Conservation (phyloP, 2,329 filamentous ascomycete genomes). For the Rutstroemia sp. region DNA sequence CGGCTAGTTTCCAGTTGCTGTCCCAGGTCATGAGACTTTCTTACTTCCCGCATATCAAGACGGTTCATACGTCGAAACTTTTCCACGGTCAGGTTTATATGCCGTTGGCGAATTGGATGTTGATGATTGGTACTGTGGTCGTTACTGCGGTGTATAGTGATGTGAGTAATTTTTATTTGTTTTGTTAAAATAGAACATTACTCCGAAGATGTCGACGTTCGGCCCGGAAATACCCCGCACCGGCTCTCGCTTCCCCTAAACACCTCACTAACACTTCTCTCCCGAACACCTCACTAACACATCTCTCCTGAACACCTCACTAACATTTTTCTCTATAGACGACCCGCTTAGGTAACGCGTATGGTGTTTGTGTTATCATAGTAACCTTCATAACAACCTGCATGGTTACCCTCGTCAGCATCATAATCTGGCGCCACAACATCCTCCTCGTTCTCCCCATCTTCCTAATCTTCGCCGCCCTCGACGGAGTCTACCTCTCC, state of each 20-base stretch:
- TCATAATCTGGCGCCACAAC: conserved; percentile 64
- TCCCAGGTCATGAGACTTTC: conserved; percentile 60
- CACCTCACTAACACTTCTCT: too few species aligned
- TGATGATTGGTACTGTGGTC: conserved; percentile 69
- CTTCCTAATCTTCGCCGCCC: conserved; percentile 55
- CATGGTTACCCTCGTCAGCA: conserved; percentile 63
- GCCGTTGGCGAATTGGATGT: conserved; percentile 67
- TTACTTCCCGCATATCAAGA: conserved; percentile 71
- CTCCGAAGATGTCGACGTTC: too few species aligned
- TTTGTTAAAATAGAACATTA: neutral
- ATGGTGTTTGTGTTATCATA: conserved; percentile 73
- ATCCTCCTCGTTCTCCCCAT: conserved; percentile 51
- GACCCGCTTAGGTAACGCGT: conserved; percentile 63
- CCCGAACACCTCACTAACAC: too few species aligned
- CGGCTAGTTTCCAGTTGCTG: conserved; percentile 61
- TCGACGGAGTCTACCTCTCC: conserved; percentile 65
- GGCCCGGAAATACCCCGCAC: too few species aligned
- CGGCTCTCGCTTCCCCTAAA: too few species aligned
- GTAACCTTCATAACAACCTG: conserved; percentile 73
- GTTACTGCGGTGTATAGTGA: conserved; percentile 70
- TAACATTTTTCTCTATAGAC: conserved; percentile 37
- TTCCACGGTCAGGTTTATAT: conserved; percentile 75
- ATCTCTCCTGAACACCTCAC: too few species aligned
- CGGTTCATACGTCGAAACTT: conserved; percentile 60
- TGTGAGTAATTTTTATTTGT: conserved; percentile 31